These are phyloP conservation scores for Colletotrichum gloeosporioides DNA, from an alignment of 2,329 filamentous ascomycete species.

Conservation along the genomic window DNA sequence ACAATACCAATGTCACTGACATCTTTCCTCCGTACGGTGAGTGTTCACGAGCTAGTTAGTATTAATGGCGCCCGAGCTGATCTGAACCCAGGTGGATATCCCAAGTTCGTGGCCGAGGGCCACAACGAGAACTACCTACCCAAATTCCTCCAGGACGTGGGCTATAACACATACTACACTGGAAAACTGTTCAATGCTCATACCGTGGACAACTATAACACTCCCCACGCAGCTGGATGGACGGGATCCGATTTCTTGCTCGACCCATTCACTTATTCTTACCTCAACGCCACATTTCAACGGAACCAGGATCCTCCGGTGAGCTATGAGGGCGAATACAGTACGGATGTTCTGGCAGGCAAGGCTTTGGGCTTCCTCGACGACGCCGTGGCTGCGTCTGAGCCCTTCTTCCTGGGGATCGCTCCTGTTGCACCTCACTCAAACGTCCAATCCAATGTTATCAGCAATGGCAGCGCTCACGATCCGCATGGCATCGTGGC, in stretches of 20 bases:
- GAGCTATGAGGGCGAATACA: conserved; percentile 39
- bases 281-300: conserved; percentile 69
- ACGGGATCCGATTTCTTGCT: conserved; percentile 60
- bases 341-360: conserved; percentile 63
- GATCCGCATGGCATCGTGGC: conserved; percentile 24
- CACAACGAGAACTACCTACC: conserved; percentile 55
- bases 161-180: conserved; percentile 58
- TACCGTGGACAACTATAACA: conserved; percentile 51
- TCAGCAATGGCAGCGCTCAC: neutral
- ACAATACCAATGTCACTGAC: conserved; percentile 74
- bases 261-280: conserved; percentile 71
- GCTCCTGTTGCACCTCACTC: conserved; percentile 72
- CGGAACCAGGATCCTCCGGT: conserved; percentile 55
- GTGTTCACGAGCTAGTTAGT: neutral
- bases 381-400: conserved; percentile 55
- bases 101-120: conserved; percentile 53
- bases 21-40: conserved; percentile 45
- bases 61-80: neutral
- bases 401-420: conserved; percentile 71
- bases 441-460: conserved; percentile 41
- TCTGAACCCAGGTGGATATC: conserved; percentile 38
- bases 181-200: conserved; percentile 60
- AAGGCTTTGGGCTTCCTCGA: conserved; percentile 66
- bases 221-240: conserved; percentile 59
- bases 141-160: conserved; percentile 53